Conservation (phyloP, 2,329 filamentous ascomycete genomes). For the Penicillium decumbens region DNA sequence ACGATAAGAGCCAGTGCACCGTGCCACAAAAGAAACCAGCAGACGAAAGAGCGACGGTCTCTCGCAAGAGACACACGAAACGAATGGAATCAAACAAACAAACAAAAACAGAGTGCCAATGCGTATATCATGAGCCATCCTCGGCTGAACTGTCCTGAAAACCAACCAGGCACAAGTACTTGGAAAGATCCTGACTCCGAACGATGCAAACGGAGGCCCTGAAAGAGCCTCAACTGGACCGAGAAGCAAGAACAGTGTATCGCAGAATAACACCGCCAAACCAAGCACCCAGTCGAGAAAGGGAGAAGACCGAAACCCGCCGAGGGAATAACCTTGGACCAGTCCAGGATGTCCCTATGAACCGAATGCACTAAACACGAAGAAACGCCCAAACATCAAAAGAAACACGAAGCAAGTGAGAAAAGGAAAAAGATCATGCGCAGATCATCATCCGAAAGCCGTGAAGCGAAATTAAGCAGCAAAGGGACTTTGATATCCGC, state of each 20-base stretch:
- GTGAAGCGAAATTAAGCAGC: constrained; percentile 5
- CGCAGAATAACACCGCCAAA: constrained; percentile 16
- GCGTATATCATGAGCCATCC: constrained; percentile 12
- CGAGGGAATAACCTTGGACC: constrained; percentile 16
- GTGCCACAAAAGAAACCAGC: not conserved
- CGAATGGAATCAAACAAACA: not conserved
- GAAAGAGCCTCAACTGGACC: constrained; percentile 13
- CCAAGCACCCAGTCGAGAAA: constrained; percentile 13
- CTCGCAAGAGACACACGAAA: not conserved
- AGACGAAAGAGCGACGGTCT: constrained; percentile 1
- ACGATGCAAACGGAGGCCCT: constrained; percentile 15
- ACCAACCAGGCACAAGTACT: constrained; percentile 12
- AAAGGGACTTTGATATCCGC: constrained; percentile 32
- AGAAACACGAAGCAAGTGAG: constrained; percentile 3
- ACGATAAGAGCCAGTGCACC: not conserved
- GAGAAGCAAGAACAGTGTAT: constrained; percentile 17
- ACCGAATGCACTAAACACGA: constrained; percentile 11
- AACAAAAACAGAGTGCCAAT: constrained; percentile 1
- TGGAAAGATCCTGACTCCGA: constrained; percentile 22
- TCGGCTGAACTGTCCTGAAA: constrained; percentile 8
- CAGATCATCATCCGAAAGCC: constrained; percentile 13
- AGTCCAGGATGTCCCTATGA: constrained; percentile 20
- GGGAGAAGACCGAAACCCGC: constrained; percentile 14
- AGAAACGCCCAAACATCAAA: constrained; percentile 1
- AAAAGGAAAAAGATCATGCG: constrained; percentile 5